phyloP scores from a whole-genome alignment of 768 basidiomycete genomes.

The Podaxis rugospora region DNA sequence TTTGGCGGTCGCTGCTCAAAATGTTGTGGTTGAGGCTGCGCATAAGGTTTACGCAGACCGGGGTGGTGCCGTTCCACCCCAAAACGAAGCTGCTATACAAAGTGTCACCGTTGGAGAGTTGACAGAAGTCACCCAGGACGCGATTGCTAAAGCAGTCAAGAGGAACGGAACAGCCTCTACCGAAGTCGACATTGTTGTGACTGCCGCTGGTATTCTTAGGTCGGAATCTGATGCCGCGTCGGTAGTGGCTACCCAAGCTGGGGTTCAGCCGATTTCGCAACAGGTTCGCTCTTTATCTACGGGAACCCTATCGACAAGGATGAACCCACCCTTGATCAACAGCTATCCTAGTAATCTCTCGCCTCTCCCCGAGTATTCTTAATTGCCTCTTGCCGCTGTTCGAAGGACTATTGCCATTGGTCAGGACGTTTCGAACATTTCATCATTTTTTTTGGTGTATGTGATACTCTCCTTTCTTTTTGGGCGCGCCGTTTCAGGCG shows the following conservation, averaged over 20 bases:
- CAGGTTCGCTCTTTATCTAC: conserved; percentile 18
- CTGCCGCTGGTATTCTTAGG: conserved; percentile 52
- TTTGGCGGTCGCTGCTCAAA: conserved; percentile 74
- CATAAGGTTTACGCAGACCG: conserved; percentile 56
- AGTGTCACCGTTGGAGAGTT: conserved; percentile 48
- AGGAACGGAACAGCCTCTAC: conserved; percentile 68
- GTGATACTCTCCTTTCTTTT: conserved; percentile 17
- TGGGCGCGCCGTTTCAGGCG: conserved; percentile 1
- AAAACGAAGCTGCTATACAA: conserved; percentile 37
- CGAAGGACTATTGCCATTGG: conserved; percentile 20
- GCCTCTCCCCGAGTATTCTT: conserved; percentile 39
- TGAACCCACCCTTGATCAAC: conserved; percentile 17
- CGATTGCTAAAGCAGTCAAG: conserved; percentile 80
- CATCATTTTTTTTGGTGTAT: conserved; percentile 17
- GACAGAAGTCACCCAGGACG: conserved; percentile 51
- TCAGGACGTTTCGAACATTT: conserved; percentile 19
- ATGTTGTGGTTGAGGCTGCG: conserved; percentile 79
- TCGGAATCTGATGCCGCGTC: conserved; percentile 24
- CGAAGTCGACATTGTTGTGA: conserved; percentile 78
- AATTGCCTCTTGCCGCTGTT: conserved; percentile 13
- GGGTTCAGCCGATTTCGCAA: conserved; percentile 12
- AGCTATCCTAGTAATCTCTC: conserved; percentile 30
- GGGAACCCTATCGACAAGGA: conserved; percentile 18
- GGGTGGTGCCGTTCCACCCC: conserved; percentile 33
- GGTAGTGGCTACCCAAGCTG: conserved; percentile 11